Conservation (phyloP, 768 basidiomycete species). For the Tylopilus felleus region DNA sequence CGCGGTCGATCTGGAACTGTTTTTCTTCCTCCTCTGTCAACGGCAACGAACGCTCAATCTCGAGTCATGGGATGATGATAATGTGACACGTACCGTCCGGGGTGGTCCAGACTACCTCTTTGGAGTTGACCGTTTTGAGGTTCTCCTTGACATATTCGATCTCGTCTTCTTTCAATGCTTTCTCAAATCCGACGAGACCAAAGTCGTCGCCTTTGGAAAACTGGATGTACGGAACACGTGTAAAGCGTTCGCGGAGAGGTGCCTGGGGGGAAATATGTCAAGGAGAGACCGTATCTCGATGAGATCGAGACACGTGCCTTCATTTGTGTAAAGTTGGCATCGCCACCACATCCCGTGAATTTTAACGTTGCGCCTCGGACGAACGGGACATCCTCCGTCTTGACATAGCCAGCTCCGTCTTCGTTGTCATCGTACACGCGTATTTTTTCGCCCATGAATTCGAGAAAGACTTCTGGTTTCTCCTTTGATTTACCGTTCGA, state of each 20-base stretch:
- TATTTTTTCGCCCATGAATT: slow-evolving; percentile 71
- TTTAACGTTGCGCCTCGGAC: slow-evolving; percentile 45
- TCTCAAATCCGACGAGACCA: slow-evolving; percentile 57
- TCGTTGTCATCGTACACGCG: slow-evolving; percentile 53
- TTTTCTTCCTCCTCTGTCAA: slow-evolving; percentile 67
- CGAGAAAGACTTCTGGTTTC: slow-evolving; percentile 62
- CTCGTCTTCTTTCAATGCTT: slow-evolving; percentile 67
- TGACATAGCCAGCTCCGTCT: slow-evolving; percentile 45
- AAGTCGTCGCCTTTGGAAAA: slow-evolving; percentile 42
- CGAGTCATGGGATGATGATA: background rate
- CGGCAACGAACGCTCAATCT: too few relatives aligned
- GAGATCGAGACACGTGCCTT: slow-evolving; percentile 34
- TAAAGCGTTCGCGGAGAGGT: slow-evolving; percentile 47
- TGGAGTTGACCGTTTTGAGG: slow-evolving; percentile 60
- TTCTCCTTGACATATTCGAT: slow-evolving; percentile 64
- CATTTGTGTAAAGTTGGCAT: slow-evolving; percentile 62
- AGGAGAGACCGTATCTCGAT: background rate
- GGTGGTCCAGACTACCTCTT: slow-evolving; percentile 60
- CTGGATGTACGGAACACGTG: slow-evolving; percentile 46
- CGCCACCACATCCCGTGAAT: slow-evolving; percentile 50
- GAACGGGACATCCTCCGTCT: slow-evolving; percentile 41
- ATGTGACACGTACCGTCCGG: slow-evolving; percentile 50
- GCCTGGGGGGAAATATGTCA: slow-evolving; percentile 27
- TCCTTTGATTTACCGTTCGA: slow-evolving; percentile 35
- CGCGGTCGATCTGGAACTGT: slow-evolving; percentile 70